Percentiles rank a stretch among this genome's conserved stretches.
These are phyloP conservation scores for Ophiostoma himal-ulmi DNA, from an alignment of 2,329 filamentous ascomycete genomes.

Conservation along the genomic window DNA sequence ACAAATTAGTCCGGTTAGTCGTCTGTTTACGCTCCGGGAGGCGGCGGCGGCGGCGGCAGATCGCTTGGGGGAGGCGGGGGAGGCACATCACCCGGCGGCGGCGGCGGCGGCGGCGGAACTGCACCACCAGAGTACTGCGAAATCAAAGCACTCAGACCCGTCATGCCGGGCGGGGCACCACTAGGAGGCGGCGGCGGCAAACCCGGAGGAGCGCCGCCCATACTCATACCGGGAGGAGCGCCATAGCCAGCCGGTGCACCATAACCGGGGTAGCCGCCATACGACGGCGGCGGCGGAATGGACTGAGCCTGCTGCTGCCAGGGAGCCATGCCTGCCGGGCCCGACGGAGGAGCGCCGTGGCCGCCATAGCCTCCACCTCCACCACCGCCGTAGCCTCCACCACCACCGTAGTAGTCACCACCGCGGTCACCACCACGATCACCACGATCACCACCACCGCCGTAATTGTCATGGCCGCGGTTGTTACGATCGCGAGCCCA, in stretches of 20 bases:
- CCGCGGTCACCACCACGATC: slow-evolving; percentile 14
- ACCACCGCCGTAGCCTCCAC: slow-evolving; percentile 27
- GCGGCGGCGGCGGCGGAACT: slow-evolving; percentile 23
- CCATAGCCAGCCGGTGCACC: slow-evolving; percentile 46
- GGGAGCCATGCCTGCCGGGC: slow-evolving; percentile 54
- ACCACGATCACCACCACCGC: neutral
- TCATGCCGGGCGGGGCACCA: slow-evolving; percentile 16
- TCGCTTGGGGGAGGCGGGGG: slow-evolving; percentile 37
- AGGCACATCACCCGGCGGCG: slow-evolving; percentile 30
- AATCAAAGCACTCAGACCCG: slow-evolving; percentile 53
- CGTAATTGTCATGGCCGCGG: slow-evolving; percentile 43
- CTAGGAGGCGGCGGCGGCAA: slow-evolving; percentile 22
- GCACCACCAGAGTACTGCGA: slow-evolving; percentile 48
- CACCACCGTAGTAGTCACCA: slow-evolving; percentile 28
- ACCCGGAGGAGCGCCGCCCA: slow-evolving; percentile 23
- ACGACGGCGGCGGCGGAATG: slow-evolving; percentile 35
- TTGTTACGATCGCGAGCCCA: slow-evolving; percentile 55
- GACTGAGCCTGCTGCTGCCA: slow-evolving; percentile 38
- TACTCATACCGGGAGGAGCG: slow-evolving; percentile 45
- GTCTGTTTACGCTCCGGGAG: slow-evolving; percentile 19
- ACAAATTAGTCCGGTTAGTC: neutral
- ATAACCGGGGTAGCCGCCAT: slow-evolving; percentile 37
- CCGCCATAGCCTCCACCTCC: neutral
- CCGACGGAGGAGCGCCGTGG: slow-evolving; percentile 26
- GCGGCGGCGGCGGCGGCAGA: slow-evolving; percentile 33